Conservation (phyloP, 345 rosid species). For the Erodium maritimum region DNA sequence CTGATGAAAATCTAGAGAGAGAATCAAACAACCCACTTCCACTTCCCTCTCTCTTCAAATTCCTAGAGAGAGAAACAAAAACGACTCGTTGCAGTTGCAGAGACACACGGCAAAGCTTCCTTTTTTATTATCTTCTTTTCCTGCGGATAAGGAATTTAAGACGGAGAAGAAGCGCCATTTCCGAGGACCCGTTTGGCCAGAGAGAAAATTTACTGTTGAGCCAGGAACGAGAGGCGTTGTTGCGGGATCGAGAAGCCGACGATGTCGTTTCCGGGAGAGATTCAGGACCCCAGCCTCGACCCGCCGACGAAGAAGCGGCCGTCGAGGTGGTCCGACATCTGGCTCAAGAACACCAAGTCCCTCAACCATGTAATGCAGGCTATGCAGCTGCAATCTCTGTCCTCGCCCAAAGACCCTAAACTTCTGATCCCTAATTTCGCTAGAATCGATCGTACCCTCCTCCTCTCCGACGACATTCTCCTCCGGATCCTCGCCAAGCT, state of each 20-base stretch:
- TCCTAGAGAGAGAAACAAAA: too few relatives aligned
- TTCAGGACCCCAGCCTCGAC: slow-evolving; percentile 23
- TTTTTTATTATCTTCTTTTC: too few relatives aligned
- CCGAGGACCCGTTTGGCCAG: not conserved
- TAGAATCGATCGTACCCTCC: slow-evolving; percentile 49
- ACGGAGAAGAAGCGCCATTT: too few relatives aligned
- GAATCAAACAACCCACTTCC: too few relatives aligned
- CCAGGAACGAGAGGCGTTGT: slow-evolving; percentile 1
- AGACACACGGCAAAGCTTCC: too few relatives aligned
- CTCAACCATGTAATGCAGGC: slow-evolving; percentile 43
- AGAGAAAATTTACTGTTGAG: too few relatives aligned
- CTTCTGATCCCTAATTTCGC: slow-evolving; percentile 38
- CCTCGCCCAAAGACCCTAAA: slow-evolving; percentile 28
- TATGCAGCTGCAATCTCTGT: slow-evolving; percentile 41
- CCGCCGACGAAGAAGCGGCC: slow-evolving; percentile 33
- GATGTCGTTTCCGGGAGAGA: slow-evolving; percentile 44
- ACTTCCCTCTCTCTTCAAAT: too few relatives aligned
- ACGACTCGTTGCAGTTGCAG: too few relatives aligned
- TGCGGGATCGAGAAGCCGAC: too few relatives aligned
- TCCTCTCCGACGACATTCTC: slow-evolving; percentile 62
- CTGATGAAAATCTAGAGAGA: too few relatives aligned
- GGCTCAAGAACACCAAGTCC: slow-evolving; percentile 41
- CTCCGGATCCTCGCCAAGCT: slow-evolving; percentile 47
- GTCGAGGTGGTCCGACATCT: slow-evolving; percentile 19
- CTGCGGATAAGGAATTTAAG: too few relatives aligned